Evolutionary conservation across 257 asterid species (phyloP).

Genomic region (Solanum virginianum): DNA sequence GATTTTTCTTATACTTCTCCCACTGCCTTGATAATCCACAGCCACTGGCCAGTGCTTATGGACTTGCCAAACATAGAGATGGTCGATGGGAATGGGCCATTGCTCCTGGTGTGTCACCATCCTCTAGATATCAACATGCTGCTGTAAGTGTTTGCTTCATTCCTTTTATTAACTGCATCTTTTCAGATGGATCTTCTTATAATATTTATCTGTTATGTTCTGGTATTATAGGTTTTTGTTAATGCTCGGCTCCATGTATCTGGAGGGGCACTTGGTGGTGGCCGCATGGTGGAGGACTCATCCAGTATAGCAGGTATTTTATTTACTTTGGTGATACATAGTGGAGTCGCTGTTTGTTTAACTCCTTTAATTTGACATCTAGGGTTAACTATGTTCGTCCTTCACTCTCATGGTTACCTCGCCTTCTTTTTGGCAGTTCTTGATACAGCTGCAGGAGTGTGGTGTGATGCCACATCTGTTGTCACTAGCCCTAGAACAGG

Average conservation of each 20-base stretch:
- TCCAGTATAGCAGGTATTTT: constrained; percentile 89
- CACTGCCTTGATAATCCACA: constrained; percentile 20
- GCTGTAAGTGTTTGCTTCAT: constrained; percentile 44
- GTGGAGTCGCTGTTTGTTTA: not conserved
- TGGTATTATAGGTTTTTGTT: constrained; percentile 68
- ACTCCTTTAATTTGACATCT: not conserved
- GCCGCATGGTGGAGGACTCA: constrained; percentile 99
- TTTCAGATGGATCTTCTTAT: not conserved
- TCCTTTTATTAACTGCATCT: not conserved
- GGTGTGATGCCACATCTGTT: constrained; percentile 96
- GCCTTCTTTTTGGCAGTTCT: constrained; percentile 36
- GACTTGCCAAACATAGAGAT: constrained; percentile 99
- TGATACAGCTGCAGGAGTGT: constrained; percentile 99
- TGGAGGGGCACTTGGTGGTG: constrained; percentile 99
- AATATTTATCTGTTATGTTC: not conserved
- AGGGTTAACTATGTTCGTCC: not conserved
- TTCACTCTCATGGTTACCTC: not conserved
- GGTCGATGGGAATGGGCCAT: constrained; percentile 99
- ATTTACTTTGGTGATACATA: not conserved
- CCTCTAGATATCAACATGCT: constrained; percentile 98
- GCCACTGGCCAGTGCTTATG: constrained; percentile 98
- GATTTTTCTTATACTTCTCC: not conserved
- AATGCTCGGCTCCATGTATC: constrained; percentile 98
- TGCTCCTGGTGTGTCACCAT: constrained; percentile 99
- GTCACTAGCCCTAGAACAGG: constrained; percentile 98